Percentiles rank a stretch among this genome's conserved stretches.
phyloP scores from a whole-genome alignment of 345 rosid species.

The Salix udensis region DNA sequence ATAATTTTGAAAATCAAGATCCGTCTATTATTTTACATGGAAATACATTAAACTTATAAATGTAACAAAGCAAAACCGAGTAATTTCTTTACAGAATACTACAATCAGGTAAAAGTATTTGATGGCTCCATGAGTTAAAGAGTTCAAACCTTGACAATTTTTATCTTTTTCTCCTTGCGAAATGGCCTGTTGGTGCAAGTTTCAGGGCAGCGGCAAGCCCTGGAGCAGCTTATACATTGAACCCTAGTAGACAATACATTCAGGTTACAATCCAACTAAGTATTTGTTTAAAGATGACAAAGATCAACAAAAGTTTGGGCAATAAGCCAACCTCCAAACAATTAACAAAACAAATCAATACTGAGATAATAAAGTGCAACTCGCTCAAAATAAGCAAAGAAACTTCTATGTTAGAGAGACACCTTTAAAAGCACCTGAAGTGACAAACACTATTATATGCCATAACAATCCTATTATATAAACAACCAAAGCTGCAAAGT shows the following conservation, averaged over 20 bases:
- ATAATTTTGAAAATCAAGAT: background rate
- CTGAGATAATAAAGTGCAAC: too few relatives aligned
- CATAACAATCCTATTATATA: background rate
- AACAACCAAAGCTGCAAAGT: background rate
- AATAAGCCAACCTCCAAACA: too few relatives aligned
- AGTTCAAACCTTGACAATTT: constrained; percentile 63
- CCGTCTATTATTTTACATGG: background rate
- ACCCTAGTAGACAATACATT: constrained; percentile 38
- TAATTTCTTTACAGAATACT: background rate
- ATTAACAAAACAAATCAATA: too few relatives aligned
- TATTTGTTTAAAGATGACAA: too few relatives aligned
- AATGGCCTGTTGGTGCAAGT: constrained; percentile 90
- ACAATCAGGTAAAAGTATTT: background rate
- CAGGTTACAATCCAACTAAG: background rate
- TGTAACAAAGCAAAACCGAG: constrained; percentile 4
- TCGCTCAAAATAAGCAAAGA: too few relatives aligned
- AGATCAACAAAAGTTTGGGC: too few relatives aligned
- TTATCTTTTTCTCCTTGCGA: constrained; percentile 82
- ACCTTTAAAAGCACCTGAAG: too few relatives aligned
- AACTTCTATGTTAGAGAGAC: too few relatives aligned
- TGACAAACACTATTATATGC: too few relatives aligned
- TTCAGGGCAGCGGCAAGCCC: constrained; percentile 74
- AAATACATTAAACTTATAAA: background rate
- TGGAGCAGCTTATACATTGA: constrained; percentile 91
- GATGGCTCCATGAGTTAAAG: background rate